phyloP scores from a whole-genome alignment of 768 basidiomycete species.

The Mycena amicta region DNA sequence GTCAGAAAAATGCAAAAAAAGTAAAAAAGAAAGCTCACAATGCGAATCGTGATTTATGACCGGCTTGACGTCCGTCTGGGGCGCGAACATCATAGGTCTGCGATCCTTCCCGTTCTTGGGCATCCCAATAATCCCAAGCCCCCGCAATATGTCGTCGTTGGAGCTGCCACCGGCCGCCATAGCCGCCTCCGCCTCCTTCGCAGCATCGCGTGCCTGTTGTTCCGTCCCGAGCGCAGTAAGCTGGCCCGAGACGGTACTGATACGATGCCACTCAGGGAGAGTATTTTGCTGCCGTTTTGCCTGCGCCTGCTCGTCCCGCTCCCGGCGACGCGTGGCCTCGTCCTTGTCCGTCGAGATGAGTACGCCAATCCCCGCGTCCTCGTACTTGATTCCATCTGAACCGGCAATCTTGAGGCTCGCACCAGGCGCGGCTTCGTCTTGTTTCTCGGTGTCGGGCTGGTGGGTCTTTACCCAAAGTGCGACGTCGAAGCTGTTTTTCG shows the following conservation, averaged over 20 bases:
- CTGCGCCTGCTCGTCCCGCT: conserved; percentile 80
- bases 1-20: not conserved
- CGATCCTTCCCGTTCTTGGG: conserved; percentile 24
- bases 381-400: conserved; percentile 56
- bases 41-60: conserved; percentile 60
- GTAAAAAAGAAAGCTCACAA: conserved; percentile 50
- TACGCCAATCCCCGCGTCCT: conserved; percentile 81
- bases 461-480: conserved; percentile 79
- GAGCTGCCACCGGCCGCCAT: conserved; percentile 38
- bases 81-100: conserved; percentile 16
- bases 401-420: conserved; percentile 76
- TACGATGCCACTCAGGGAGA: conserved; percentile 92
- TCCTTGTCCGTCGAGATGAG: conserved; percentile 91
- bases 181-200: conserved; percentile 33
- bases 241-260: conserved; percentile 93
- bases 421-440: conserved; percentile 52
- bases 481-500: conserved; percentile 70
- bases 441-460: conserved; percentile 63
- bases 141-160: conserved; percentile 75
- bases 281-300: conserved; percentile 89
- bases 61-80: conserved; percentile 31
- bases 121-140: conserved; percentile 60
- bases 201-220: conserved; percentile 54
- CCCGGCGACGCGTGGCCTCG: conserved; percentile 69
- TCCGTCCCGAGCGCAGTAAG: conserved; percentile 84